phyloP scores from a whole-genome alignment of 2,329 filamentous ascomycete genomes.

The Graphilbum fragrans region DNA sequence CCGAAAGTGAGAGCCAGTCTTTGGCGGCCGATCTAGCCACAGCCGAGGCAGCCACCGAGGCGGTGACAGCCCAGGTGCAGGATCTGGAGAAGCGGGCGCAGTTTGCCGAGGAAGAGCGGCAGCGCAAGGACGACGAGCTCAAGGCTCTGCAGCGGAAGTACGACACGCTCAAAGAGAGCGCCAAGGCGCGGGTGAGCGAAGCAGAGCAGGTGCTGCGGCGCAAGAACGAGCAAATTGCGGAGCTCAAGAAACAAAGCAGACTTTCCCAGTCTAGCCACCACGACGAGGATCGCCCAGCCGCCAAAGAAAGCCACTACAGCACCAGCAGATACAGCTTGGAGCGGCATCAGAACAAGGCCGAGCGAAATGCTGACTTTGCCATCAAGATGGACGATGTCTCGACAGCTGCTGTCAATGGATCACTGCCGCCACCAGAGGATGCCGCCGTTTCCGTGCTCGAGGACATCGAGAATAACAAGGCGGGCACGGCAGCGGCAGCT shows the following conservation, averaged over 20 bases:
- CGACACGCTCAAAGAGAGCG: constrained; percentile 39
- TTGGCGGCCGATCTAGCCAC: constrained; percentile 16
- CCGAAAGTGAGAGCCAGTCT: constrained; percentile 23
- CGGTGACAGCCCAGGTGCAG: constrained; percentile 12
- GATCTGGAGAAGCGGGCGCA: constrained; percentile 18
- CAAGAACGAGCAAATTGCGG: constrained; percentile 43
- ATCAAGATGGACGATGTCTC: constrained; percentile 2
- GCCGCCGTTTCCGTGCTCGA: constrained; percentile 1
- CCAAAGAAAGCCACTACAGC: background rate
- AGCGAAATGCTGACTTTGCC: background rate
- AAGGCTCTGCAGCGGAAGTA: constrained; percentile 35
- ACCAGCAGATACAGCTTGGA: background rate
- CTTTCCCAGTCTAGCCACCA: no score
- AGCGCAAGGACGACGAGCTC: constrained; percentile 35
- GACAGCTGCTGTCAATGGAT: background rate
- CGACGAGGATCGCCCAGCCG: background rate
- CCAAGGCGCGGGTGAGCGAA: constrained; percentile 40
- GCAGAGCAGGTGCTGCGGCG: constrained; percentile 41
- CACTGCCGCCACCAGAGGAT: background rate
- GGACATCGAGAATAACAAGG: constrained; percentile 1
- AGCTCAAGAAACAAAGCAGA: constrained; percentile 30
- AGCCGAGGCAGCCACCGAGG: constrained; percentile 10
- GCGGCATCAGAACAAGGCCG: background rate
- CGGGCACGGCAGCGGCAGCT: background rate
- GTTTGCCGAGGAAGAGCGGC: constrained; percentile 17